Conservation (phyloP, 2,329 filamentous ascomycete species). For the Mollisia scopiformis region DNA sequence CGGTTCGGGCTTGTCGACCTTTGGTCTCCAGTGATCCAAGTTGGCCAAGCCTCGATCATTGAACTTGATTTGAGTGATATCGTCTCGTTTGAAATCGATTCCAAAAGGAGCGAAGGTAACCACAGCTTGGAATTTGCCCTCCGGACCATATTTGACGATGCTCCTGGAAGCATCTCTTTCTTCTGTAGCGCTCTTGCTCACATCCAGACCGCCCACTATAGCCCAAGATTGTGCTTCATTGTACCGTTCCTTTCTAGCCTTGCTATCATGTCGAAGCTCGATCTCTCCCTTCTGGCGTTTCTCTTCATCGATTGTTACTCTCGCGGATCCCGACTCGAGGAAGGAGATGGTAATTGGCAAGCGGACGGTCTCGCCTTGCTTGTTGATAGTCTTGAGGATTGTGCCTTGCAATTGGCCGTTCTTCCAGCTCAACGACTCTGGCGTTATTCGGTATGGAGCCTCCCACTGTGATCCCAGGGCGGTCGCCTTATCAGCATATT, state of each 20-base stretch:
- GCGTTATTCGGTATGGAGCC: constrained; percentile 78
- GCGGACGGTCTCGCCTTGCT: constrained; percentile 68
- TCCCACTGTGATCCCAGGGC: constrained; percentile 69
- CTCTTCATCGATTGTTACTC: constrained; percentile 90
- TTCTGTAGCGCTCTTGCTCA: constrained; percentile 73
- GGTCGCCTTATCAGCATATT: constrained; percentile 78
- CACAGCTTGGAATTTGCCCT: constrained; percentile 76
- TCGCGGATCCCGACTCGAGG: constrained; percentile 84
- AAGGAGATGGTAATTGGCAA: constrained; percentile 87
- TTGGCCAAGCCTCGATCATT: constrained; percentile 92
- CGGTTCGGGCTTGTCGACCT: constrained; percentile 61
- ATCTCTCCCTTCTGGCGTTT: constrained; percentile 88
- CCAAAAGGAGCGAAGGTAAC: constrained; percentile 83
- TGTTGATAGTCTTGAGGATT: constrained; percentile 78
- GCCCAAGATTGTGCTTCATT: constrained; percentile 89
- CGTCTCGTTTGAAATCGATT: constrained; percentile 85
- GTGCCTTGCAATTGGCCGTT: constrained; percentile 79
- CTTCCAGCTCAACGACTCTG: constrained; percentile 73
- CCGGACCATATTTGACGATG: constrained; percentile 79
- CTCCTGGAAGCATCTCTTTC: constrained; percentile 68
- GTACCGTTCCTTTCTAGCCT: constrained; percentile 87
- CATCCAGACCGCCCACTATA: constrained; percentile 77
- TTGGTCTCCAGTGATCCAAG: constrained; percentile 92
- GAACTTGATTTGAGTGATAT: constrained; percentile 79
- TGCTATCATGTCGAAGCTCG: constrained; percentile 81